Evolutionary conservation across 1,139 yeast genomes (phyloP), one percentile per base, ranked within the genome.

Genomic region (Candida labiduridarum): DNA sequence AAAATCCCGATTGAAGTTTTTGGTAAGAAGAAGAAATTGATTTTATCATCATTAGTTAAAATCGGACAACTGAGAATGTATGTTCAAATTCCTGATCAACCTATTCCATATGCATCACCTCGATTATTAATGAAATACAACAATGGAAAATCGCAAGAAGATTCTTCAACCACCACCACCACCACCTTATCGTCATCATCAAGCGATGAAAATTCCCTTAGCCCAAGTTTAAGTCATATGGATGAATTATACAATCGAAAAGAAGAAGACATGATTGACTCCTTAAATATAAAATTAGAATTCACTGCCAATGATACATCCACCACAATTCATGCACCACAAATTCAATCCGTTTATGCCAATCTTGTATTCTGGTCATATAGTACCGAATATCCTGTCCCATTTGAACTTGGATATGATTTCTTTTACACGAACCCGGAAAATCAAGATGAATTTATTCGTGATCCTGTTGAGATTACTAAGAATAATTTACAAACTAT

Each of bases 281-380:
- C 66, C 2, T 52, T 74, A 12, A 67, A 71, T 12, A 47, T 73
- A 3, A 58, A 62, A 14, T 56, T 76, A 19, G 58, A 59, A 5
- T 71, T 68, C 52, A 19, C 30, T 29, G 16, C 48, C 8, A n/a
- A 9, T 3, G 52, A 49, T 25, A 15, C 22, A 19, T 19, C 22
- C 4, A 19, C 44, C 29, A 62, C 60, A 7, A 44, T 56, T 0
- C 56, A 51, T 41, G 78, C 78, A 0, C 79, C 78, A 1, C 59
- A 56, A 8, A 67, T 74, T 12, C 59, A 63, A 18, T 59, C 58
- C 49, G 62, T 76, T 14, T 80, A 74, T 12, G 57, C 67, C 27
- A 74, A 73, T 52, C 59, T 76, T 11, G 72, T 76, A 1, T 64
- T 71, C 8, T 76, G 80, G 80, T 63, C 80, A 2, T 74, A 71